Evolutionary conservation across 805 yeast genomes (phyloP), one percentile per base, ranked within the genome.

Genomic region (Monosporozyma servazzii): DNA sequence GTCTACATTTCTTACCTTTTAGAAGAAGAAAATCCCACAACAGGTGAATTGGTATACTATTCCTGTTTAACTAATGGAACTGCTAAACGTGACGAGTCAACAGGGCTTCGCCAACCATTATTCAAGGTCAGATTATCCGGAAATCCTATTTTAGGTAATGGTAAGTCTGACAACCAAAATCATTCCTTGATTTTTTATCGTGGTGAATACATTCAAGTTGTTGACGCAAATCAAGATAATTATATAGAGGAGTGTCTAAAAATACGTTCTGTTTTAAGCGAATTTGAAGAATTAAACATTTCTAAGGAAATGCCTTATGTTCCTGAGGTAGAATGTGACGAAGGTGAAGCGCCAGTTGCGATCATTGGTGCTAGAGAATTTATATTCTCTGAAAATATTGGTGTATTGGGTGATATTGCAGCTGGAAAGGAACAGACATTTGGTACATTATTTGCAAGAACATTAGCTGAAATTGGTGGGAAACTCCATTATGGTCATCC

Each of bases 351-450:
- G 23, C 95, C 95, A 1, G 95, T 91, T 17, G 98, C 97, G 0
- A 89, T 91, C 60, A 77, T 91, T 43, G 97, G 98, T 43, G 96
- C 97, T 1, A 79, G 98, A 60, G 98, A 91, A 65, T 89, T 88
- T 65, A 89, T 91, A 30, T 91, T 91, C 71, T 86, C 96, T 2
- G 97, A 90, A 68, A 86, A 86, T 63, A 81, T 88, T 53, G 98
- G 98, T 53, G 84, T 90, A 11, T 73, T 90, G 42, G 98, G 97
- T 47, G 97, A 90, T 69, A 87, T 90, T 58, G 97, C 97, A 21
- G 98, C 98, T 20, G 96, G 96, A 8, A 90, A 90, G 68, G 98
- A 90, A 65, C 96, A 91, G 69, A 90, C 98, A 1, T 90, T 90
- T 73, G 98, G 98, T 25, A 90, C 98, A 0, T 72, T 91, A 61